A percentile compares a stretch with the other conserved stretches of the same genome.
Evolutionary conservation across 371 early-diverging fungal genomes (phyloP).

Genomic region (Sanchytrium tribonematis): DNA sequence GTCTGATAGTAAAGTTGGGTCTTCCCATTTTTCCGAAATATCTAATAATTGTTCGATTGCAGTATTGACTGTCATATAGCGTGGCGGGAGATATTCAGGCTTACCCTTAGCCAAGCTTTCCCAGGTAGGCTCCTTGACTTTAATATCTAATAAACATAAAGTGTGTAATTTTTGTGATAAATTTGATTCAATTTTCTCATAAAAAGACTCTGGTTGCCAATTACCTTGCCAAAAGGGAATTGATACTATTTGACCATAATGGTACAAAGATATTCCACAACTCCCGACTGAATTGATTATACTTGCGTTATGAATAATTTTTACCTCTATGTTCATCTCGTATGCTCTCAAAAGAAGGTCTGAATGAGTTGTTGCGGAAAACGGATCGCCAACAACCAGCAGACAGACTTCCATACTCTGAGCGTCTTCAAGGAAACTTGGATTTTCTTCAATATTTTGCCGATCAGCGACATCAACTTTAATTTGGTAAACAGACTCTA

Average conservation of each 20-base stretch:
- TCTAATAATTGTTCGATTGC: conserved; percentile 78
- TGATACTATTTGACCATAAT: conserved; percentile 95
- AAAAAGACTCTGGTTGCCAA: conserved; percentile 91
- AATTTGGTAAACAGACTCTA: conserved; percentile 71
- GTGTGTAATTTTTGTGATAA: conserved; percentile 66
- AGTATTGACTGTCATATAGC: conserved; percentile 90
- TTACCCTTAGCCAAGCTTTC: conserved; percentile 79
- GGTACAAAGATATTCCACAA: conserved; percentile 92
- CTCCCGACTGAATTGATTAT: conserved; percentile 96
- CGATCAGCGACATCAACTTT: conserved; percentile 64
- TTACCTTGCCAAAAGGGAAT: conserved; percentile 87
- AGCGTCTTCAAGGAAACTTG: conserved; percentile 62
- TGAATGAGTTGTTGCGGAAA: conserved; percentile 95
- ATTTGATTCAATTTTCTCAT: conserved; percentile 73
- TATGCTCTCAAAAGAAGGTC: conserved; percentile 84
- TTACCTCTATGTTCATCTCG: conserved; percentile 50
- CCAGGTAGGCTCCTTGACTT: conserved; percentile 84
- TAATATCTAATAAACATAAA: conserved; percentile 91
- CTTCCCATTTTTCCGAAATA: conserved; percentile 32
- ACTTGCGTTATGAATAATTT: conserved; percentile 89
- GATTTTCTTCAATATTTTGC: conserved; percentile 86
- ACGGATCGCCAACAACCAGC: conserved; percentile 96
- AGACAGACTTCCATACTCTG: conserved; percentile 68
- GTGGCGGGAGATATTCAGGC: conserved; percentile 76
- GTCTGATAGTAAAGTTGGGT: conserved; percentile 6